phyloP scores from a whole-genome alignment of 2,329 filamentous ascomycete species.

The Botrytis elliptica region DNA sequence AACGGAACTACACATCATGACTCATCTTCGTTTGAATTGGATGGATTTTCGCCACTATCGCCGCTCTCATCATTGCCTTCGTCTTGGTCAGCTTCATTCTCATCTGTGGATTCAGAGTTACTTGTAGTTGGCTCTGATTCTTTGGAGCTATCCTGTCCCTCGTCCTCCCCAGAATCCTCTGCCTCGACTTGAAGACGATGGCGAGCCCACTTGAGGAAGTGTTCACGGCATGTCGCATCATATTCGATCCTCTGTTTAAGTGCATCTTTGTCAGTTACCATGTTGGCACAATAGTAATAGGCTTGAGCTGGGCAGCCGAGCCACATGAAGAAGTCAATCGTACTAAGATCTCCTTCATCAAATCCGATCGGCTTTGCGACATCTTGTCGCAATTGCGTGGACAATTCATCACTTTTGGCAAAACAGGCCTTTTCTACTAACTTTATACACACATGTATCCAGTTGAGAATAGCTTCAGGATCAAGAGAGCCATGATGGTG shows the following conservation, averaged over 20 bases:
- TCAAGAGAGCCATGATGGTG: slow-evolving; percentile 33
- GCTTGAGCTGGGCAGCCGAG: slow-evolving; percentile 3
- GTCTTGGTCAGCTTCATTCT: not conserved
- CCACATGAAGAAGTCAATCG: not conserved
- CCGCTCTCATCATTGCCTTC: not conserved
- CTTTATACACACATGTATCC: slow-evolving; percentile 27
- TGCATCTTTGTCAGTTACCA: not conserved
- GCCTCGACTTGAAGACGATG: not conserved
- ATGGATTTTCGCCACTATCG: not conserved
- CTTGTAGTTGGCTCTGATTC: not conserved
- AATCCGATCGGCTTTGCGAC: not conserved
- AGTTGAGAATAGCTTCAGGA: slow-evolving; percentile 23
- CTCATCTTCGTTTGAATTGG: not conserved
- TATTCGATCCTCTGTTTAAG: not conserved
- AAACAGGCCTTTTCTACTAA: slow-evolving; percentile 21
- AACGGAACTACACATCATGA: not conserved
- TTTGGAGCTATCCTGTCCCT: not conserved
- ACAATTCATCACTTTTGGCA: not conserved
- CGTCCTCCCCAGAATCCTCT: not conserved
- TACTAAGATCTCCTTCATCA: not conserved
- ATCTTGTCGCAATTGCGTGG: not conserved
- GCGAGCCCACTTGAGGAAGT: not conserved
- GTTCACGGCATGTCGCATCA: not conserved
- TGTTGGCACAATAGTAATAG: not conserved
- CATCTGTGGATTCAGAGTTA: not conserved